Evolutionary conservation across 495 filamentous ascomycete genomes (phyloP).

Genomic region (Hyaloscypha hepaticicola): DNA sequence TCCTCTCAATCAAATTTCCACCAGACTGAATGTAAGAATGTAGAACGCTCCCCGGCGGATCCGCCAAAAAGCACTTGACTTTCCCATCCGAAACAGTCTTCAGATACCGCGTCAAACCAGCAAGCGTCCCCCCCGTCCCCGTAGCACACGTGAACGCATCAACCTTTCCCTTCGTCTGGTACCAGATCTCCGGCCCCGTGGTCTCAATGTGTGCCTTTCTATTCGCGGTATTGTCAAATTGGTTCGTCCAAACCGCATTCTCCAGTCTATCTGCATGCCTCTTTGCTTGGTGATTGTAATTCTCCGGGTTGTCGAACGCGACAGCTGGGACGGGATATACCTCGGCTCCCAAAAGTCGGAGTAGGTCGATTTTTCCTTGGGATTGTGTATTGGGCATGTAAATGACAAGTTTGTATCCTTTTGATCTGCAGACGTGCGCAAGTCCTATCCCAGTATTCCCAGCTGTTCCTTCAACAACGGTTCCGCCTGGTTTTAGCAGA

Average conservation of each 20-base stretch:
- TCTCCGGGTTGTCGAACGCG: slow-evolving; percentile 91
- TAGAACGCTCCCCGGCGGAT: slow-evolving; percentile 89
- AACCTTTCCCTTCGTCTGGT: slow-evolving; percentile 82
- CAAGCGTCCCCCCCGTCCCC: slow-evolving; percentile 88
- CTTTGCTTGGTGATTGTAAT: slow-evolving; percentile 95
- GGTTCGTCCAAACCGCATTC: slow-evolving; percentile 98
- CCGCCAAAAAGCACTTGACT: slow-evolving; percentile 89
- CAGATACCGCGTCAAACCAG: slow-evolving; percentile 84
- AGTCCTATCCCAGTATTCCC: slow-evolving; percentile 98
- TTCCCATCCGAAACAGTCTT: slow-evolving; percentile 77
- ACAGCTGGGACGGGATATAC: slow-evolving; percentile 98
- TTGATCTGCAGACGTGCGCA: slow-evolving; percentile 91
- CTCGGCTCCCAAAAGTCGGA: slow-evolving; percentile 90
- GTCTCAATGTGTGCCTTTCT: slow-evolving; percentile 93
- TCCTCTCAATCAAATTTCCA: slow-evolving; percentile 76
- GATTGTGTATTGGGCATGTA: slow-evolving; percentile 99
- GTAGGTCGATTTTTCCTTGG: slow-evolving; percentile 93
- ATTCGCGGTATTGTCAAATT: slow-evolving; percentile 97
- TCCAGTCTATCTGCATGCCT: slow-evolving; percentile 80
- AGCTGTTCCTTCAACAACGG: slow-evolving; percentile 93
- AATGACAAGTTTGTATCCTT: slow-evolving; percentile 92
- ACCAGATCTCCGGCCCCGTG: slow-evolving; percentile 95
- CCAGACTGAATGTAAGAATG: slow-evolving; percentile 88
- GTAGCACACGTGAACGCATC: slow-evolving; percentile 96
- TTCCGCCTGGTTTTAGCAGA: slow-evolving; percentile 78